Base-by-base conservation (phyloP, 1,139 yeast species). In the Debaryomyces fabryi region DNA sequence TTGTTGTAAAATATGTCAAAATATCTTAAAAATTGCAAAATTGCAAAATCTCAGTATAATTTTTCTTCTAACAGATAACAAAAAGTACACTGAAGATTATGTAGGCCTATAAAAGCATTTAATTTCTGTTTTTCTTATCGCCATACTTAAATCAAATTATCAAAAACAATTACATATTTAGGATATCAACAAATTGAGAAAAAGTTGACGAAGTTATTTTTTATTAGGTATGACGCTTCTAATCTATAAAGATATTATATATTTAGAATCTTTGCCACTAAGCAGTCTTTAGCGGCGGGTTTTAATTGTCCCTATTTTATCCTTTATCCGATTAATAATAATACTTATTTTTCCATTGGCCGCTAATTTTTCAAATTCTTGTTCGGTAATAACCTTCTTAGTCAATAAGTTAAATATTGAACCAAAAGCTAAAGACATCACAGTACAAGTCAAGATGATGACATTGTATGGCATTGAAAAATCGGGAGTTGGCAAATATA, bases 401-500 rank as follows among this genome's bases (percentile, higher is more conserved):
- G 86, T 83, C 39, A 93, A 64, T 49, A 92, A 72, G 59, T 93
- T 92, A 71, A 85, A 91, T 7, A 92, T 62, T 0, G 95, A 82
- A 3, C 99, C 99, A 70, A 92, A 93, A 0, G 93, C 85, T 52
- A 93, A 71, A 0, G 99, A 92, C 88, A 93, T 87, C 9, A 91
- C 87, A 0, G 99, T 95, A 21, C 97, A 89, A 0, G 98, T 89
- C 54, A 95, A 75, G 43, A 95, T 95, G 51, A 95, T 93, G 42
- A 95, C 99, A 61, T 95, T 95, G 65, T 95, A 95, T 1, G 99
- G 99, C 99, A 95, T 95, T 51, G 96, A 88, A 67, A 95, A 95
- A 71, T 95, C 99, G 0, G 99, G 99, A 0, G 98, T 95, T 2
- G 99, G 97, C 46, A 95, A 76, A 0, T 96, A 83, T 43, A 95